Base-by-base conservation (phyloP, 371 early-diverging fungal species). In the Apophysomyces ossiformis region DNA sequence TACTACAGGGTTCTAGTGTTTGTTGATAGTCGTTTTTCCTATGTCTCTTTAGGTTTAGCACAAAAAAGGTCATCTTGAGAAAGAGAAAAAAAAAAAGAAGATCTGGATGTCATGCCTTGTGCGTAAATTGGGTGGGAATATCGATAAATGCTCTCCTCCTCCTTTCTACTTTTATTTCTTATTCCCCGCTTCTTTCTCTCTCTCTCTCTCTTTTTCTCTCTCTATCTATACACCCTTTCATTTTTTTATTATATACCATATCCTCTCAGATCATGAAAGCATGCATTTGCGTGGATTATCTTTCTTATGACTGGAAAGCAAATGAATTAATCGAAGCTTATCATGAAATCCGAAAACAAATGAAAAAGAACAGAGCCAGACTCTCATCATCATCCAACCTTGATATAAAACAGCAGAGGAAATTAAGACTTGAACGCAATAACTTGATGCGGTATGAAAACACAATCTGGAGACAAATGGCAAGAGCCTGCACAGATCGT, bases 391-490 rank as follows among this genome's bases (percentile, higher is more conserved):
- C 21, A 39, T 64, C 38, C 39, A 64, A 58, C n/a, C 21, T 15
- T 13, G 35, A 21, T 35, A 12, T 13, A 11, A 37, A 15, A 37
- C 54, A 59, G 15, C 50, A n/a, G 41, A 57, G 15, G 57, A 58
- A 57, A 58, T 13, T 38, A 36, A 46, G 43, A 61, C 65, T 43
- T 50, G 69, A 74, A 46, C 61, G 67, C 12, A 69, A 63, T 37
- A 74, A 70, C 37, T 58, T 66, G 13, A 37, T 50, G n/a, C 60
- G 79, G 60, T 73, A 68, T 63, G 67, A 76, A 60, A 79, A 79
- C 67, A 75, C 79, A 11, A 63, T 79, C 6, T 79, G 79, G 79
- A 74, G 79, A 66, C 66, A 74, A 18, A 79, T 79, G 70, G 72
- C 75, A 32, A 69, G 68, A 32, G 54, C 56, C 16, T 71, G 71